These are phyloP conservation scores for Bacterosira constricta DNA, from an alignment of 108 stramenopile species.

Conservation along the genomic window DNA sequence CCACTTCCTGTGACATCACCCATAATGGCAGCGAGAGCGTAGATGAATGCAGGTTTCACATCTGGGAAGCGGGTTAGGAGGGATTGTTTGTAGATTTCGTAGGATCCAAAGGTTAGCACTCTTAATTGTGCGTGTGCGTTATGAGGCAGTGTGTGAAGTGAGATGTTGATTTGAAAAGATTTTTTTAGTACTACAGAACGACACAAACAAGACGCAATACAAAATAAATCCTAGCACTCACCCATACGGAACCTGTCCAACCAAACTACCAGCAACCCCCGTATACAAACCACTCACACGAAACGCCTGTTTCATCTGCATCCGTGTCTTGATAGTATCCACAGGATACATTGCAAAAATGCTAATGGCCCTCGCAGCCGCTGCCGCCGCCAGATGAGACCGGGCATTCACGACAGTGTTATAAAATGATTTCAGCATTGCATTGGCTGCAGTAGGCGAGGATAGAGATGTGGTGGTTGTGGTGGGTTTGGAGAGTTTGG, in stretches of 20 bases:
- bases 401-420: conserved; percentile 49
- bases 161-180: background rate
- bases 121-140: no score
- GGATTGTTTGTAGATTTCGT: conserved; percentile 84
- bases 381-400: conserved; percentile 72
- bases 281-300: conserved; percentile 57
- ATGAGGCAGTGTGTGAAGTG: background rate
- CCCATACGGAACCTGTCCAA: conserved; percentile 86
- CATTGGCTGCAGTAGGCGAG: background rate
- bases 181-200: no score
- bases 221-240: conserved; percentile 1
- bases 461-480: background rate
- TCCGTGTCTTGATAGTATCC: conserved; percentile 89
- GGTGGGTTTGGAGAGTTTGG: background rate
- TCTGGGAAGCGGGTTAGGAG: conserved; percentile 58
- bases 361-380: conserved; percentile 64
- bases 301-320: conserved; percentile 74
- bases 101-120: conserved; percentile 81
- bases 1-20: conserved; percentile 81
- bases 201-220: no score
- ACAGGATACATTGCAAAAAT: conserved; percentile 83
- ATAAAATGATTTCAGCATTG: conserved; percentile 37
- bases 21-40: conserved; percentile 64
- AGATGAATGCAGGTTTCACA: conserved; percentile 57
- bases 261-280: conserved; percentile 62